Conservation (phyloP, 805 yeast genomes). For the Yarrowia sp. region DNA sequence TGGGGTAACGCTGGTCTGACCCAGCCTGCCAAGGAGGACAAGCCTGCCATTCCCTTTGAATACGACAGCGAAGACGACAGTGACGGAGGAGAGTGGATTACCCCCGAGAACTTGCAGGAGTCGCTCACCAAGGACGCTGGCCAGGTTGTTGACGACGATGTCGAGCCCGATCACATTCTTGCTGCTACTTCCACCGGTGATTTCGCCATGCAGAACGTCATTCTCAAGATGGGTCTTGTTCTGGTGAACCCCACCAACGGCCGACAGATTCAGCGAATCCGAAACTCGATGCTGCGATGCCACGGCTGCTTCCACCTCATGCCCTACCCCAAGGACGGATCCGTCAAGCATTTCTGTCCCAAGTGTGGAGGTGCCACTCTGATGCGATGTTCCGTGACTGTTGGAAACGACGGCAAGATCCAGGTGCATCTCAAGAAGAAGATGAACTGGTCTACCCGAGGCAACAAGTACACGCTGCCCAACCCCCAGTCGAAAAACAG, state of each 20-base stretch:
- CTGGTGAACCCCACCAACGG: conserved; percentile 87
- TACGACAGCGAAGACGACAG: conserved; percentile 61
- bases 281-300: conserved; percentile 94
- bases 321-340: conserved; percentile 78
- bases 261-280: conserved; percentile 78
- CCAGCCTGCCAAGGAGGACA: conserved; percentile 36
- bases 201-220: conserved; percentile 96
- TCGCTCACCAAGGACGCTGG: conserved; percentile 72
- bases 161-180: conserved; percentile 54
- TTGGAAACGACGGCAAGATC: conserved; percentile 78
- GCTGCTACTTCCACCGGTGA: conserved; percentile 94
- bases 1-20: conserved; percentile 26
- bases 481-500: conserved; percentile 85
- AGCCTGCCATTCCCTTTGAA: conserved; percentile 35
- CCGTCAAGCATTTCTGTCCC: conserved; percentile 83
- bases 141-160: conserved; percentile 59
- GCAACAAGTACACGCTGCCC: conserved; percentile 79
- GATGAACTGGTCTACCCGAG: conserved; percentile 93
- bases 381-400: conserved; percentile 87
- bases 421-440: conserved; percentile 88
- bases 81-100: conserved; percentile 90
- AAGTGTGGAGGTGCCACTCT: conserved; percentile 93
- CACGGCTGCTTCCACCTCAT: conserved; percentile 92
- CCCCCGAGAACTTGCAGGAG: conserved; percentile 80
- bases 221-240: conserved; percentile 87